Evolutionary conservation across 116 monocot species (phyloP).

Genomic region (Cymodocea nodosa): DNA sequence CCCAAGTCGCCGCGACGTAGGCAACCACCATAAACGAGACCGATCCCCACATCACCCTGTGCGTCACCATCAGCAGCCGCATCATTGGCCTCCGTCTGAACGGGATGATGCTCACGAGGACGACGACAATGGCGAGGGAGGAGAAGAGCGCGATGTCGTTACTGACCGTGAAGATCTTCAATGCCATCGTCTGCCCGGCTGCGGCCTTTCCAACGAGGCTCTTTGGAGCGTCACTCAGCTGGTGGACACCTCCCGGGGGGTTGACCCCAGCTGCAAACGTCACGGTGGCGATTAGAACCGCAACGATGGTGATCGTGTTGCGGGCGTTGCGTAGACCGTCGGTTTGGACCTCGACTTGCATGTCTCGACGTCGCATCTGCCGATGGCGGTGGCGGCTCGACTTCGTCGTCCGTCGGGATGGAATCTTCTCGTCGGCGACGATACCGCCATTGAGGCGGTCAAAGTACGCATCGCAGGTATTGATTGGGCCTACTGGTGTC

Average conservation of each 20-base stretch:
- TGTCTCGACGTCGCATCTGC: background rate
- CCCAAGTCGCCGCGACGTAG: conserved; percentile 11
- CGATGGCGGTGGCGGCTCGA: background rate
- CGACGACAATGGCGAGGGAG: conserved; percentile 7
- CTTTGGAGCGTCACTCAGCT: background rate
- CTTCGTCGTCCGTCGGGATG: background rate
- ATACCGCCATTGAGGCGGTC: background rate
- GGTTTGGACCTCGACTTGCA: background rate
- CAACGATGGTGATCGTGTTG: conserved; percentile 18
- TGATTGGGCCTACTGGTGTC: background rate
- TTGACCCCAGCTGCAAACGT: conserved; percentile 9
- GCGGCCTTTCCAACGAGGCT: background rate
- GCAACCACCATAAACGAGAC: conserved; percentile 12
- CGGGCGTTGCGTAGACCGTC: conserved; percentile 16
- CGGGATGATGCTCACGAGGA: conserved; percentile 15
- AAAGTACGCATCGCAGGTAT: no score
- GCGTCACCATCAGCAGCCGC: conserved; percentile 10
- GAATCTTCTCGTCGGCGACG: background rate
- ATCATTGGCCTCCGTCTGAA: conserved; percentile 10
- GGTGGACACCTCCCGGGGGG: conserved; percentile 12
- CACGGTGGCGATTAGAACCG: conserved; percentile 15
- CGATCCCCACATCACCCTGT: conserved; percentile 17
- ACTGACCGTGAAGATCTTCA: conserved; percentile 13
- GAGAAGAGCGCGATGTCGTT: conserved; percentile 15
- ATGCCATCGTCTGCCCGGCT: background rate